Evolutionary conservation across 257 asterid genomes (phyloP), one percentile per base, ranked within the genome.

Genomic region (Solanum lycopersicoides): DNA sequence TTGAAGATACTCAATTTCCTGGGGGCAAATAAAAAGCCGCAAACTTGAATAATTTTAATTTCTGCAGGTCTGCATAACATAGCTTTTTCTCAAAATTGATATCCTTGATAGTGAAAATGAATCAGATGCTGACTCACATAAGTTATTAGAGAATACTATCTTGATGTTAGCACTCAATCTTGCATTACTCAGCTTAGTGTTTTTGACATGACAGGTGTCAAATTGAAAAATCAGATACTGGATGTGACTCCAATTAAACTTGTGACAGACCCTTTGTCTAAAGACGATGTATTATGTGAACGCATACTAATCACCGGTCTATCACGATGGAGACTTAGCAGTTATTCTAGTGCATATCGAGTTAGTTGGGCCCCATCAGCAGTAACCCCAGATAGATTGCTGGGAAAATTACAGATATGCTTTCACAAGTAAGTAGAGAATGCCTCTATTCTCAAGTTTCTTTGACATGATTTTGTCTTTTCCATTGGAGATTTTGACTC

Each of bases 331-430:
- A 92, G 89, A 75, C 92, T 96, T 74, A 89, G 93, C 91, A 94
- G 94, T 91, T 96, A 94, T 90, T 92, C 96, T 41, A 92, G 95
- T 89, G 94, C 92, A 84, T 94, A 87, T 83, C 94, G 93, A 87
- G 88, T 94, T 90, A 92, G 91, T 41, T 77, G 93, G 91, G 92
- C 86, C 83, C 97, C 99, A 53, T 93, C 98, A 13, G 94, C 87
- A 30, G 93, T 86, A 82, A 94, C 92, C 83, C 97, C 90, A 7
- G 97, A 94, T 92, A 92, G 88, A 88, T 89, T 87, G 41, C 91
- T 92, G 89, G 91, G 90, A 90, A 96, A 92, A 86, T 89, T 95
- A 60, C 95, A 91, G 71, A 93, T 95, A 82, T 96, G 98, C 90
- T 88, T 91, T 80, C 98, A 96, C 94, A 92, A 90, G 98, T 96